phyloP scores from a whole-genome alignment of 495 filamentous ascomycete species.

The Tuber indicum region DNA sequence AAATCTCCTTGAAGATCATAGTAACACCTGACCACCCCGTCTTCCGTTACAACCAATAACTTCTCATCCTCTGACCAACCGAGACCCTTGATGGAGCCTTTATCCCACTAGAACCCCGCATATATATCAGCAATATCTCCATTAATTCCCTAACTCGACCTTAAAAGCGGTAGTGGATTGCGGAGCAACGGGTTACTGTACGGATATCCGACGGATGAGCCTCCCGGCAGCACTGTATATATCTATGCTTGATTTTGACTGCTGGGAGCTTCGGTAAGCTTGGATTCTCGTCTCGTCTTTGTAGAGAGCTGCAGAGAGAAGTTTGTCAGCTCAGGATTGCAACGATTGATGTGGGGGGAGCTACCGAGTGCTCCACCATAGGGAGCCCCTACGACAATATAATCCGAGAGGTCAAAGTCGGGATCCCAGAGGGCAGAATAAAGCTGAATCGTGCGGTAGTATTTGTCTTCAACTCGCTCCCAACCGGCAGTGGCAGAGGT shows the following conservation, averaged over 20 bases:
- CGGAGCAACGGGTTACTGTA: slow-evolving; percentile 41
- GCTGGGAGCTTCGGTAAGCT: slow-evolving; percentile 62
- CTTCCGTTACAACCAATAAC: slow-evolving; percentile 76
- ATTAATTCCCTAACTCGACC: neutral
- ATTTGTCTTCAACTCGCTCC: slow-evolving; percentile 84
- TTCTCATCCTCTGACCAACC: slow-evolving; percentile 98
- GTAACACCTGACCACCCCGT: slow-evolving; percentile 87
- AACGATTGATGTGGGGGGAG: neutral
- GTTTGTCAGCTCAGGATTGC: slow-evolving; percentile 10
- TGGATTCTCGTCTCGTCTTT: slow-evolving; percentile 68
- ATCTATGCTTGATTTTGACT: slow-evolving; percentile 77
- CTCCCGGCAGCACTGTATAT: slow-evolving; percentile 90
- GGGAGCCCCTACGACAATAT: slow-evolving; percentile 85
- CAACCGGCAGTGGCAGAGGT: slow-evolving; percentile 72
- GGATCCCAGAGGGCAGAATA: slow-evolving; percentile 89
- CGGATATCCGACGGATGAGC: slow-evolving; percentile 64
- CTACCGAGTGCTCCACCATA: slow-evolving; percentile 66
- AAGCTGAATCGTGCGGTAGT: slow-evolving; percentile 86
- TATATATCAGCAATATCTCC: slow-evolving; percentile 8
- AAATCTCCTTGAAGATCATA: slow-evolving; percentile 90
- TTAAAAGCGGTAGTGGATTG: neutral
- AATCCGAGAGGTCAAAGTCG: slow-evolving; percentile 90
- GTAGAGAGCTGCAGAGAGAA: slow-evolving; percentile 60
- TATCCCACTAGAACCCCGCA: slow-evolving; percentile 63
- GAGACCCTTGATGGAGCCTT: slow-evolving; percentile 77